phyloP scores from a whole-genome alignment of 169 alveolate species.

The Eimeria necatrix region DNA sequence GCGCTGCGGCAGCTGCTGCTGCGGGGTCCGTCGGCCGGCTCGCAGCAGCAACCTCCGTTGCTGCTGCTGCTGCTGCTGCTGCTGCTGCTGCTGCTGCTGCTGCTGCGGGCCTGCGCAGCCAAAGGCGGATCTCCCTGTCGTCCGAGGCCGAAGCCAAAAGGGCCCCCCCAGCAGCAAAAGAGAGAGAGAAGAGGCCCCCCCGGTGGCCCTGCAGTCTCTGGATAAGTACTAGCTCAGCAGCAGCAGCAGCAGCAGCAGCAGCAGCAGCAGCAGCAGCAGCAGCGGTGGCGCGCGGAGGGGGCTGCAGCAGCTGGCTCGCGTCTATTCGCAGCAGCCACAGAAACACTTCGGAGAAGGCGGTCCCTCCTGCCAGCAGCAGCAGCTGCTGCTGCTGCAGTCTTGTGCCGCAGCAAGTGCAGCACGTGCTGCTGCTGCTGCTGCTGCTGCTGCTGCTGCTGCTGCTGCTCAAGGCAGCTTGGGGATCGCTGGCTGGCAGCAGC shows the following conservation, averaged over 20 bases:
- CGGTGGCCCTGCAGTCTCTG: slow-evolving; percentile 57
- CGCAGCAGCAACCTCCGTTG: not conserved
- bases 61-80: not conserved
- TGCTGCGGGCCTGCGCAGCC: not conserved
- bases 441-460: slow-evolving; percentile 12
- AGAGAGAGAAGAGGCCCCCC: slow-evolving; percentile 43
- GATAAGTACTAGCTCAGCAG: not conserved
- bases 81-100: slow-evolving; percentile 55
- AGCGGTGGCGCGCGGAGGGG: not conserved
- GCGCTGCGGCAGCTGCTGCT: slow-evolving; percentile 41
- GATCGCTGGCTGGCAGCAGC: not conserved
- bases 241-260: slow-evolving; percentile 39
- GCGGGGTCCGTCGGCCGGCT: not conserved
- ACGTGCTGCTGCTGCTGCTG: slow-evolving; percentile 42
- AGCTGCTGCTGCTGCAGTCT: slow-evolving; percentile 45
- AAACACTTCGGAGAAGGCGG: slow-evolving; percentile 56
- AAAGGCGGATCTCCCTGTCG: slow-evolving; percentile 63
- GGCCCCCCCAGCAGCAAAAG: slow-evolving; percentile 25
- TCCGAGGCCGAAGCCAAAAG: slow-evolving; percentile 61
- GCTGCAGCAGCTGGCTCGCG: not conserved
- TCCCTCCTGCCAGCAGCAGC: slow-evolving; percentile 70
- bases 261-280: slow-evolving; percentile 2
- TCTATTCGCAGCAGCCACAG: slow-evolving; percentile 29
- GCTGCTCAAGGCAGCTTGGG: not conserved
- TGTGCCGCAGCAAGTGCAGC: slow-evolving; percentile 35